phyloP scores from a whole-genome alignment of 139 green algal genomes.

The Chlamydomonas incerta region DNA sequence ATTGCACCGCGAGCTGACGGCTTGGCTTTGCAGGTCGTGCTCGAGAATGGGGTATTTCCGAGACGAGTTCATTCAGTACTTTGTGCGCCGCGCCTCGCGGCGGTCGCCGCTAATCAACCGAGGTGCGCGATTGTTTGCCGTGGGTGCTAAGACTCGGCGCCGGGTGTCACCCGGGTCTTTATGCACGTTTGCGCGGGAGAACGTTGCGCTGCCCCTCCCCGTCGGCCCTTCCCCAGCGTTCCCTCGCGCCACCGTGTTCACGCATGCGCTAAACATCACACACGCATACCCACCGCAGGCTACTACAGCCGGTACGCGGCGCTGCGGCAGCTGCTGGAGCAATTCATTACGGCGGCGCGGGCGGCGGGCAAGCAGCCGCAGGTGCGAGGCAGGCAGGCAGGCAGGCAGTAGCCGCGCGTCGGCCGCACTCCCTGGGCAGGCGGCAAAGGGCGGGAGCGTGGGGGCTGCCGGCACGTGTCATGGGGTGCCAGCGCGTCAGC shows the following conservation, averaged over 20 bases:
- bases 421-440: too few species aligned
- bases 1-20: too few species aligned
- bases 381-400: not conserved
- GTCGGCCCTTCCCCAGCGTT: not conserved
- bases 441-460: too few species aligned
- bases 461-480: too few species aligned
- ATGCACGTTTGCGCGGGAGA: too few species aligned
- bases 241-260: too few species aligned
- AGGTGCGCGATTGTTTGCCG: slow-evolving; percentile 58
- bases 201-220: not conserved
- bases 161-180: too few species aligned
- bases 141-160: too few species aligned
- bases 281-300: slow-evolving; percentile 55
- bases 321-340: slow-evolving; percentile 67
- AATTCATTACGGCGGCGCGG: slow-evolving; percentile 66
- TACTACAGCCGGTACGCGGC: slow-evolving; percentile 83
- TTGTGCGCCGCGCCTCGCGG: slow-evolving; percentile 71
- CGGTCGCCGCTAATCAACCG: slow-evolving; percentile 89
- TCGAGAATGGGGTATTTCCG: slow-evolving; percentile 84
- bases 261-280: too few species aligned
- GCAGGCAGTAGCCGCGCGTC: too few species aligned
- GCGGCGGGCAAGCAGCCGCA: slow-evolving; percentile 10
- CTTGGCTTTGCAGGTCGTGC: slow-evolving; percentile 64
- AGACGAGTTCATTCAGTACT: slow-evolving; percentile 86
- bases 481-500: too few species aligned